Base-by-base conservation (phyloP, 2,329 filamentous ascomycete species). In the Penicillium sp. region DNA sequence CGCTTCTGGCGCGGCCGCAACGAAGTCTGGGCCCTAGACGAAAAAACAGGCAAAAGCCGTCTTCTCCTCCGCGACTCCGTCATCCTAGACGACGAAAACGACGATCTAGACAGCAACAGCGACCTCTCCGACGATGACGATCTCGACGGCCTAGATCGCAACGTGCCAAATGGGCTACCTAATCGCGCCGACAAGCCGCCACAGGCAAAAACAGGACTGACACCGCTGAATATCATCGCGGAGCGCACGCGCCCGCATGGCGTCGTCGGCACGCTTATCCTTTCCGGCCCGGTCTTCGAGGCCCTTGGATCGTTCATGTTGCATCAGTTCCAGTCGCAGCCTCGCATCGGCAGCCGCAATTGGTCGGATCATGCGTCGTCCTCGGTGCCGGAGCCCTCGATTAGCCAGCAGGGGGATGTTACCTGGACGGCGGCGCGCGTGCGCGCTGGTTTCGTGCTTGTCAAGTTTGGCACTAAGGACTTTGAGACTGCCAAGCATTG, bases 31-130 rank as follows among this genome's bases (percentile, higher is more conserved):
- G 62, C 62, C 16, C 63, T 64, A 1, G 59, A 67, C 18, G 67
- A 73, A 23, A 65, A 67, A 7, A 75, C 70, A 26, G 69, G 61
- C 45, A 77, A 76, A 59, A 74, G 67, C 53, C 83, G 86, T 57
- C 79, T 97, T 14, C 77, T 97, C 1, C 80, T 97, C n/a, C 82
- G 93, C 57, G 94, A 99, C 72, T 88, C 90, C 8, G 79, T 97
- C 42, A 82, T 92, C 10, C 78, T 99, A 5, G 84, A 90, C 58
- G 79, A 79, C 19, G 78, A 81, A 73, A 53, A 52, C 19, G 55
- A 56, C 32, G 55, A 58, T 14, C 45, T 57, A 1, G 47, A 56
- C 13, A 49, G 32, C 10, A 18, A 34, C n/a, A 4, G 18, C 19
- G 41, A 43, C 4, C 9, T 11, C 26, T 52, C 56, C 13, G 61